These are phyloP conservation scores for Cyberlindnera americana DNA, from an alignment of 805 yeast genomes.

Conservation along the genomic window DNA sequence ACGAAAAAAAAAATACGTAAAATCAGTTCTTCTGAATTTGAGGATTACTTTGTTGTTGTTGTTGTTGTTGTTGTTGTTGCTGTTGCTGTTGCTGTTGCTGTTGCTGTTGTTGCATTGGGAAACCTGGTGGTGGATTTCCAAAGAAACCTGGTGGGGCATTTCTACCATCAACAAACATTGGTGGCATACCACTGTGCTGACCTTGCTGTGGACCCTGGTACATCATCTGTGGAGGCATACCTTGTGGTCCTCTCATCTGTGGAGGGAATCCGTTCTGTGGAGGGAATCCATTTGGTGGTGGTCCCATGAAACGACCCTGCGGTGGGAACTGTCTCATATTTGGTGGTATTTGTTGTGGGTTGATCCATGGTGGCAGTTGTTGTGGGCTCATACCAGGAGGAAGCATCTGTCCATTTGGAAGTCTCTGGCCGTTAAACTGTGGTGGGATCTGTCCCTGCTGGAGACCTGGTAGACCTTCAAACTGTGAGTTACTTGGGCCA, in stretches of 20 bases:
- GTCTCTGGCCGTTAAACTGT: slow-evolving; percentile 15
- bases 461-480: slow-evolving; percentile 10
- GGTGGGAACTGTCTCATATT: slow-evolving; percentile 18
- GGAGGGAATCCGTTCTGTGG: slow-evolving; percentile 16
- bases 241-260: slow-evolving; percentile 10
- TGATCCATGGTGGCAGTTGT: slow-evolving; percentile 21
- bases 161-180: slow-evolving; percentile 9
- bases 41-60: slow-evolving; percentile 3
- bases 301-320: slow-evolving; percentile 22
- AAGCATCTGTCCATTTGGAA: slow-evolving; percentile 10
- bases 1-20: background rate
- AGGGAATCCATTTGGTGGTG: slow-evolving; percentile 18
- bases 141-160: slow-evolving; percentile 25
- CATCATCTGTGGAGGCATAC: slow-evolving; percentile 17
- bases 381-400: slow-evolving; percentile 22
- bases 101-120: slow-evolving; percentile 14
- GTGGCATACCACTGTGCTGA: slow-evolving; percentile 9
- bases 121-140: slow-evolving; percentile 22
- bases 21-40: slow-evolving; percentile 4
- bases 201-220: slow-evolving; percentile 10
- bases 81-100: slow-evolving; percentile 5
- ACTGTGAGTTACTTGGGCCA: slow-evolving; percentile 2
- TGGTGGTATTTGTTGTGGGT: slow-evolving; percentile 21
- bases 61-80: slow-evolving; percentile 2
- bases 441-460: slow-evolving; percentile 21